These are phyloP conservation scores for Picea sitchensis DNA, from an alignment of 75 land plant species.

Conservation along the genomic window DNA sequence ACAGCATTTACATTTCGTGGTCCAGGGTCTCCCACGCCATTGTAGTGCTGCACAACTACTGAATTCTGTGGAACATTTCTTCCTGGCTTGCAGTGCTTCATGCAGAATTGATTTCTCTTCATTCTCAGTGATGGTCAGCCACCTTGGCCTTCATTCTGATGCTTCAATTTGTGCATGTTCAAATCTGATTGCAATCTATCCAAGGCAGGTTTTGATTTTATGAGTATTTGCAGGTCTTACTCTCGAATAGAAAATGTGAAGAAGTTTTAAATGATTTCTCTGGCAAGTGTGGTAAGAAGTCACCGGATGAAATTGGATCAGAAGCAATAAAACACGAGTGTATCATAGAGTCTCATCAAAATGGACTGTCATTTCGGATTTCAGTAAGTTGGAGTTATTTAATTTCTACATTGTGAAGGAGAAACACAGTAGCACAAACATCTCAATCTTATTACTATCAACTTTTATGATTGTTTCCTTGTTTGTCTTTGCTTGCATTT, in stretches of 20 bases:
- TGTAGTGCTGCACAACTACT: conserved; percentile 58
- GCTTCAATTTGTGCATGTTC: not conserved
- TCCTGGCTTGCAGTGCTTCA: conserved; percentile 39
- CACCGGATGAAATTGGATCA: conserved; percentile 8
- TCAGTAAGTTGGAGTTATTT: conserved; percentile 26
- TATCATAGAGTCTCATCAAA: not conserved
- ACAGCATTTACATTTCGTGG: not conserved
- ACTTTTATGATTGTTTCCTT: not conserved
- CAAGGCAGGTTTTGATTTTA: not conserved
- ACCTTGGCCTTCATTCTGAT: conserved; percentile 4
- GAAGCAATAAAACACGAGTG: not conserved
- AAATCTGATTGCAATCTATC: not conserved
- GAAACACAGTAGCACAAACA: not conserved
- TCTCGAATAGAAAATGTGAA: conserved; percentile 23
- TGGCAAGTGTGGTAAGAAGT: not conserved
- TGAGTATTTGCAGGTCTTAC: conserved; percentile 31
- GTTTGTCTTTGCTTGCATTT: not conserved
- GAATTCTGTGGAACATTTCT: conserved; percentile 50
- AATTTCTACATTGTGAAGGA: conserved; percentile 8
- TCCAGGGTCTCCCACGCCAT: conserved; percentile 66
- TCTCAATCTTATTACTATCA: not conserved
- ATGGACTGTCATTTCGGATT: conserved; percentile 38
- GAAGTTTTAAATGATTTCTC: conserved; percentile 9
- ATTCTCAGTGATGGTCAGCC: conserved; percentile 61
- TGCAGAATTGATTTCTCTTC: conserved; percentile 47